phyloP scores from a whole-genome alignment of 306 rosid species.

The Pachyrhizus erosus region DNA sequence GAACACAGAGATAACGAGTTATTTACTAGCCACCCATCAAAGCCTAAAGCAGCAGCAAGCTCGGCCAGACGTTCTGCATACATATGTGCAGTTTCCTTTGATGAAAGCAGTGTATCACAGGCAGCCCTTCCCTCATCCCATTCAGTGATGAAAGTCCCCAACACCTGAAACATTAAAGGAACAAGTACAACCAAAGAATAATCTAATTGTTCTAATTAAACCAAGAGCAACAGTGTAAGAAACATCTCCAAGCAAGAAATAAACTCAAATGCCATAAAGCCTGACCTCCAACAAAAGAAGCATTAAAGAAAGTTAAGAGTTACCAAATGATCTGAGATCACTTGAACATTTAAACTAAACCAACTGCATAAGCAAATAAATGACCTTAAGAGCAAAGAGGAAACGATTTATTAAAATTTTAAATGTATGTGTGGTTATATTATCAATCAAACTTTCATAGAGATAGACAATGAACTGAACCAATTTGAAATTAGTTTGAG shows the following conservation, averaged over 20 bases:
- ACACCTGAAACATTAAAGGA: constrained; percentile 56
- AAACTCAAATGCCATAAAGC: not conserved
- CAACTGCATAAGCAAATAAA: not conserved
- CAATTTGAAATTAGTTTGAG: too few relatives aligned
- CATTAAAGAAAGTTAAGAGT: not conserved
- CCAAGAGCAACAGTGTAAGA: constrained; percentile 4
- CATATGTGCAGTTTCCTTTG: constrained; percentile 79
- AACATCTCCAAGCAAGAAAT: constrained; percentile 5
- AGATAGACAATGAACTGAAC: too few relatives aligned
- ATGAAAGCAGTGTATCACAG: constrained; percentile 63
- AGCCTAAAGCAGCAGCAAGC: constrained; percentile 81
- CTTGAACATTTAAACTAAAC: not conserved
- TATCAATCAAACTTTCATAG: not conserved
- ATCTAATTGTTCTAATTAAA: constrained; percentile 11
- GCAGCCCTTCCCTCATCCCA: constrained; percentile 71
- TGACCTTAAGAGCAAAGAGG: not conserved
- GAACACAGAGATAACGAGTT: constrained; percentile 28
- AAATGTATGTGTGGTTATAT: not conserved
- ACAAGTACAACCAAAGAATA: constrained; percentile 29
- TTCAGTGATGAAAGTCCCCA: constrained; percentile 94
- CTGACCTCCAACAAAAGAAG: not conserved
- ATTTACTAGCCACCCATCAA: constrained; percentile 97
- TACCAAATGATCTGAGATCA: not conserved
- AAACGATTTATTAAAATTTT: not conserved
- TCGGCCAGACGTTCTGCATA: constrained; percentile 81